Evolutionary conservation across 192 early-diverging fungal genomes (phyloP).

Genomic region (Gryganskiella cystojenkinii): DNA sequence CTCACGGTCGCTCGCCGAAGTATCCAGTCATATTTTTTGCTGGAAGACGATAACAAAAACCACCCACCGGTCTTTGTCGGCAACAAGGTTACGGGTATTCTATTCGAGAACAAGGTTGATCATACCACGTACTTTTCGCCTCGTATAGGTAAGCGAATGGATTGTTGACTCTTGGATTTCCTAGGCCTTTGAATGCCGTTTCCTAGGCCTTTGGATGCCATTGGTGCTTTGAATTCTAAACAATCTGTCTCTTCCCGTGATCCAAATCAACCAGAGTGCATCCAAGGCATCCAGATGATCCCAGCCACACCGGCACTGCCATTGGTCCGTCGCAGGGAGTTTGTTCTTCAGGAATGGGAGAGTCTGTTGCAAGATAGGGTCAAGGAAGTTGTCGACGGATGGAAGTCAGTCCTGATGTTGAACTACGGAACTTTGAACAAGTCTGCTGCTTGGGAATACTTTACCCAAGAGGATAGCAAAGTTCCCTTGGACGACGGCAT

Average conservation of each 20-base stretch:
- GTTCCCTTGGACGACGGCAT: constrained; percentile 49
- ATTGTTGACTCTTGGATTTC: not conserved
- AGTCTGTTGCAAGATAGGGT: constrained; percentile 1
- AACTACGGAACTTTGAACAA: constrained; percentile 44
- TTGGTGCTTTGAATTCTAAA: not conserved
- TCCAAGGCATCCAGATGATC: constrained; percentile 54
- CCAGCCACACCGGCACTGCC: constrained; percentile 43
- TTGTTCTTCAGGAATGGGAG: constrained; percentile 49
- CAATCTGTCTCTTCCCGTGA: not conserved
- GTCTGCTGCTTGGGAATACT: constrained; percentile 33
- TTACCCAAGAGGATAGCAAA: not conserved
- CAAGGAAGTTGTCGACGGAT: constrained; percentile 26
- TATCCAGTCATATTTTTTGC: constrained; percentile 46
- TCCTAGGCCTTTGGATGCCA: not conserved
- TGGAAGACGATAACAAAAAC: constrained; percentile 42
- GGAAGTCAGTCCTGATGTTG: constrained; percentile 47
- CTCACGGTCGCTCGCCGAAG: constrained; percentile 32
- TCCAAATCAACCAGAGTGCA: constrained; percentile 34
- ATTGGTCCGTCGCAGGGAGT: constrained; percentile 22
- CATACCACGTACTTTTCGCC: constrained; percentile 45
- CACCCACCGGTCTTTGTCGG: constrained; percentile 32
- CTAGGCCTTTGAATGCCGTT: not conserved
- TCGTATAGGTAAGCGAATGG: constrained; percentile 18
- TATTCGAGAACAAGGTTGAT: constrained; percentile 55
- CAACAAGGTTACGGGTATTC: constrained; percentile 47